Percentiles rank a stretch among this genome's conserved stretches.
phyloP scores from a whole-genome alignment of 73 alveolate genomes.

The Uronychia binucleata region DNA sequence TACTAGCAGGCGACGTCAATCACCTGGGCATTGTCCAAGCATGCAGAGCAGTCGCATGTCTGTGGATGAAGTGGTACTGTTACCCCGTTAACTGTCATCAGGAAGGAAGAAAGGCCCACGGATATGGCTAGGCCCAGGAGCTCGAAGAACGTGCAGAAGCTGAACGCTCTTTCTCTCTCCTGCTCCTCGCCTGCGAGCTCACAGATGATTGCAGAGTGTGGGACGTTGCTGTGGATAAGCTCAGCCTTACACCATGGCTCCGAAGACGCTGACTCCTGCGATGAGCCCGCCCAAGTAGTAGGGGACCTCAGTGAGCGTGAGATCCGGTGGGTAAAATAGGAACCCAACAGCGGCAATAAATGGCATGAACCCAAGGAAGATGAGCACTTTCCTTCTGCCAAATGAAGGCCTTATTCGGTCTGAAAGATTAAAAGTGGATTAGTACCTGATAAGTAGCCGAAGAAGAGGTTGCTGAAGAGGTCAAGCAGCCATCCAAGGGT shows the following conservation, averaged over 20 bases:
- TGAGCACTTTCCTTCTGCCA: background rate
- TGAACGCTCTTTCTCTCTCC: background rate
- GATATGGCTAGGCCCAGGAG: background rate
- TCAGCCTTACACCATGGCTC: background rate
- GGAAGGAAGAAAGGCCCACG: background rate
- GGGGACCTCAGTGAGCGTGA: background rate
- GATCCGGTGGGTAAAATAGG: background rate
- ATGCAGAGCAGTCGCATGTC: background rate
- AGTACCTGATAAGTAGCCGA: background rate
- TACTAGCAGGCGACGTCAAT: background rate
- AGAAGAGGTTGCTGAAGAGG: background rate
- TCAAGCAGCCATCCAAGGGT: background rate
- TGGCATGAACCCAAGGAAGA: background rate
- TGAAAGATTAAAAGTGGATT: background rate
- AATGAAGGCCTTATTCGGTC: background rate
- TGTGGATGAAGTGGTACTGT: background rate
- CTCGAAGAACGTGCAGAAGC: background rate
- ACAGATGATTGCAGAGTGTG: background rate
- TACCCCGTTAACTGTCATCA: background rate
- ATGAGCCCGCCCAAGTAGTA: background rate
- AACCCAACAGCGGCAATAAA: background rate
- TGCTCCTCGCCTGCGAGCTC: background rate
- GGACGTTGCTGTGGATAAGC: background rate
- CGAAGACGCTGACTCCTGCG: background rate
- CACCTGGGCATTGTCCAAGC: background rate